Evolutionary conservation across 2,329 filamentous ascomycete genomes (phyloP), one percentile per base, ranked within the genome.

Genomic region (Hymenoscyphus scutula): DNA sequence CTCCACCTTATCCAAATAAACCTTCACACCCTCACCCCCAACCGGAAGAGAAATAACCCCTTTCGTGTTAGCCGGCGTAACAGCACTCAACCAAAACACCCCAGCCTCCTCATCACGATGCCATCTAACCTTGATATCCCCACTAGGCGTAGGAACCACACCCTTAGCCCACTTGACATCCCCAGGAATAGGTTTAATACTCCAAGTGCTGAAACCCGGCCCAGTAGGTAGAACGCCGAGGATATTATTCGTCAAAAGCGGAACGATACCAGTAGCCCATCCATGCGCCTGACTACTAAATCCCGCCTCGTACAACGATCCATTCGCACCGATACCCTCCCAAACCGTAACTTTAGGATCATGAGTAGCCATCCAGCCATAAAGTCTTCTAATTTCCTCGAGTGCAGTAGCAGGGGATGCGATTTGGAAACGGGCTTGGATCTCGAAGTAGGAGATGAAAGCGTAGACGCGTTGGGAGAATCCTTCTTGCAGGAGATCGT

Each of bases 361-460:
- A 10, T 77, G 73, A 0, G 66, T 65, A 2, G 77, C 71, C 81
- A 83, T 83, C 77, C 79, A 81, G 3, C 80, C 80, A 64, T 82
- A 83, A 17, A 81, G 71, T 19, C 81, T 73, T 51, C 75, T 70
- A 15, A 82, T 73, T 69, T 82, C 76, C 29, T 82, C 79, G 0
- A 81, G 68, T 0, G 77, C 81, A 6, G 75, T 76, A 1, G 64
- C 67, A 1, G 71, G 71, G 3, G 72, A 61, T 0, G 74, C 76
- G 25, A 72, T 70, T 13, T 68, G 68, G 66, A 83, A 82, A 10
- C 81, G 78, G 13, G 81, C 81, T n/a, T 77, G 75, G 19, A 81
- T 74, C 71, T 83, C 81, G 65, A 83, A 83, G 68, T 81, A 83
- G 1, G 81, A 82, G 19, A 80, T 77, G 64, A 83, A 82, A 2